Percentiles rank a stretch among this genome's conserved stretches.
Conservation (phyloP, 208 protist species). For the Herpetomonas tarakana region DNA sequence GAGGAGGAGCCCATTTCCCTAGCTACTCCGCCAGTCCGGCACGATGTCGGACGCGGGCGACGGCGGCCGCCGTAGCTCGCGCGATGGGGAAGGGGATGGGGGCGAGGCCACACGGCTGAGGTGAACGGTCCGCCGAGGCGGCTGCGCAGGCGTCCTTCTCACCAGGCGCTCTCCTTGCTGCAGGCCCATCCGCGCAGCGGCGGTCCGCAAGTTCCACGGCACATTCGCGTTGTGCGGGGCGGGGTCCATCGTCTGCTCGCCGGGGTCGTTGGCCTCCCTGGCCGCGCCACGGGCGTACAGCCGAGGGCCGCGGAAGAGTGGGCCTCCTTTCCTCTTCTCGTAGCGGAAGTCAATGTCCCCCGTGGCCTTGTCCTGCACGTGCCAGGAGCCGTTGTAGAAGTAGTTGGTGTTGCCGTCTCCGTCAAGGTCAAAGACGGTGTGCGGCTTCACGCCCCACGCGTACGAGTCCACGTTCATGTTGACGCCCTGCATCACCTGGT, state of each 20-base stretch:
- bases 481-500: slow-evolving; percentile 51
- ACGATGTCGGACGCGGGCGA: too few species aligned
- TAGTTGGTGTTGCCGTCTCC: slow-evolving; percentile 76
- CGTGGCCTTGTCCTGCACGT: slow-evolving; percentile 73
- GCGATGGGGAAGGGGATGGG: too few species aligned
- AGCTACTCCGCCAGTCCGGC: too few species aligned
- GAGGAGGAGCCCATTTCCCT: too few species aligned
- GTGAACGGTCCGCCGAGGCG: too few species aligned
- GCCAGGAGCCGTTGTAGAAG: slow-evolving; percentile 52
- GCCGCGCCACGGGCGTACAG: slow-evolving; percentile 69
- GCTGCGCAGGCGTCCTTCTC: too few species aligned
- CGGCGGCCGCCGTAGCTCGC: too few species aligned
- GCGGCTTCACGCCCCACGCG: slow-evolving; percentile 55
- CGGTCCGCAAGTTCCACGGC: background rate
- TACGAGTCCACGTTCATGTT: slow-evolving; percentile 29
- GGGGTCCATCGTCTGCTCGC: slow-evolving; percentile 52
- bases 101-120: too few species aligned
- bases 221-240: slow-evolving; percentile 7
- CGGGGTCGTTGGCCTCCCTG: slow-evolving; percentile 49
- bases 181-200: slow-evolving; percentile 10
- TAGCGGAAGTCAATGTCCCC: slow-evolving; percentile 88
- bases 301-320: slow-evolving; percentile 65
- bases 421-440: slow-evolving; percentile 68
- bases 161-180: too few species aligned
- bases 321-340: slow-evolving; percentile 68